Base-by-base conservation (phyloP, 208 protist genomes). In the Acanthamoeba quina region DNA sequence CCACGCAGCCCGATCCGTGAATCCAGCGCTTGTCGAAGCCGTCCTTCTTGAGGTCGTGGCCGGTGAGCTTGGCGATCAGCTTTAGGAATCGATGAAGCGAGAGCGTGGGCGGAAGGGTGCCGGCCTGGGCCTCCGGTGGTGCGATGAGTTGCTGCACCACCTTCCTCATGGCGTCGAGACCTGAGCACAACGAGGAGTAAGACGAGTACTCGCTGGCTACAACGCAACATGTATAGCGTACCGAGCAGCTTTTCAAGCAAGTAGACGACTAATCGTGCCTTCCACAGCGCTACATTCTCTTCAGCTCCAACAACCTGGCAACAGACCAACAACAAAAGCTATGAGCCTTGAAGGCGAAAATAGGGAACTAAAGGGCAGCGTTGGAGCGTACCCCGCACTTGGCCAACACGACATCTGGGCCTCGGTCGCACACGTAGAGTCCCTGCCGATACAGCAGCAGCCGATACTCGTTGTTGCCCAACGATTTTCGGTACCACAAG, bases 221-320 rank as follows among this genome's bases (percentile, higher is more conserved):
- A 47, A 0, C 41, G 6, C 41, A 47, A 10, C 41, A 5, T 6
- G 91, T 70, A 52, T 34, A 94, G 80, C 82, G 86, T 76, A 17
- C 80, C 68, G 17, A 96, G 92, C 58, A 52, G 74, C 52, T 92
- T 76, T 60, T 96, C 95, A 52, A 96, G 95, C 95, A 96, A 94
- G 58, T 95, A 94, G 1, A 96, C 91, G 13, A 96, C 78, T 0
- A 96, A 24, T 44, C 90, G 86, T 49, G 95, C 83, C 64, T 96
- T 96, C 52, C 58, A 82, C 72, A 82, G 26, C n/a, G 41, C 72
- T 41, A 82, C 72, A 13, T 82, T 15, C 72, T 82, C 72, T 82
- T 82, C 72, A 26, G 72, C 72, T 13, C 72, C 72, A 11, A 82
- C 72, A 17, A 82, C 72, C 72, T 82, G 44, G 19, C 21, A 10